phyloP scores from a whole-genome alignment of 2,329 filamentous ascomycete species.

The Fusarium mangiferae region DNA sequence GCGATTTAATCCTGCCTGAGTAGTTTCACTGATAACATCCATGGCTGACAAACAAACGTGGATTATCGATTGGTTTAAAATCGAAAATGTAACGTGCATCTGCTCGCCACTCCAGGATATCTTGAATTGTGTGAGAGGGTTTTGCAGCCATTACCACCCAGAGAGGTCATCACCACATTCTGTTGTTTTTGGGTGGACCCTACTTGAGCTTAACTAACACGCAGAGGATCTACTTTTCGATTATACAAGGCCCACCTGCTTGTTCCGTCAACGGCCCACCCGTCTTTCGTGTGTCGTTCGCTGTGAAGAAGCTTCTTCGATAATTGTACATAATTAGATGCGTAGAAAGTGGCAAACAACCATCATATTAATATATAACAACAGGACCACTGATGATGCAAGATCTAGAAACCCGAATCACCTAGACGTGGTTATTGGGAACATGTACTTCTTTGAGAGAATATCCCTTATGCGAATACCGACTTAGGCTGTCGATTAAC shows the following conservation, averaged over 20 bases:
- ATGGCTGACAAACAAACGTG: not conserved
- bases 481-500: not conserved
- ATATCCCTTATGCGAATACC: not conserved
- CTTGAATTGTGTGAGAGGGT: not conserved
- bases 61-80: slow-evolving; percentile 17
- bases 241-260: slow-evolving; percentile 27
- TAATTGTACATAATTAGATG: not conserved
- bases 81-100: not conserved
- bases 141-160: not conserved
- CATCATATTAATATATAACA: not conserved
- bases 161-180: slow-evolving; percentile 14
- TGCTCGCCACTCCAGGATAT: slow-evolving; percentile 10
- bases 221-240: not conserved
- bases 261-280: slow-evolving; percentile 23
- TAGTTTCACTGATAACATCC: slow-evolving; percentile 11
- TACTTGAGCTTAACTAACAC: slow-evolving; percentile 17
- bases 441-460: not conserved
- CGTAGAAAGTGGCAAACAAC: slow-evolving; percentile 6
- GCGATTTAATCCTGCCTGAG: not conserved
- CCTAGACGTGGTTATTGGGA: not conserved
- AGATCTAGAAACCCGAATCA: not conserved
- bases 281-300: slow-evolving; percentile 11
- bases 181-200: slow-evolving; percentile 22
- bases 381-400: not conserved
- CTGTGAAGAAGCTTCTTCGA: not conserved